Evolutionary conservation across 2,329 filamentous ascomycete genomes (phyloP).

Genomic region (Metarhizium robertsii): DNA sequence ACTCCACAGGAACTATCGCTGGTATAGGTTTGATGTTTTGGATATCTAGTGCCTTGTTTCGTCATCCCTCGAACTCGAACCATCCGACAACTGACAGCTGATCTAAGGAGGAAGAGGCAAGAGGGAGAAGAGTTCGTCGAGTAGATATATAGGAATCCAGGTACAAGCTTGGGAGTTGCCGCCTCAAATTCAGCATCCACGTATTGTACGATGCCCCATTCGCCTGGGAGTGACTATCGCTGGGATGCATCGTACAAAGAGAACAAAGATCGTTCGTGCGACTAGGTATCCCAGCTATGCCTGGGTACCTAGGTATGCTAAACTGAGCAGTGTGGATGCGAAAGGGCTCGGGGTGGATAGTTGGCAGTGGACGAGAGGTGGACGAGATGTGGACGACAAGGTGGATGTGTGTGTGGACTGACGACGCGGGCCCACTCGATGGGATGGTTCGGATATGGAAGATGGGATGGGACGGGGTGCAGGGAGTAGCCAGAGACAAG

Average conservation of each 20-base stretch:
- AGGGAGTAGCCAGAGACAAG: not conserved
- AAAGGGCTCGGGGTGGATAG: constrained; percentile 4
- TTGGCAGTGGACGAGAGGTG: not conserved
- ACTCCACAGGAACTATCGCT: constrained; percentile 13
- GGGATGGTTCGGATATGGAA: not conserved
- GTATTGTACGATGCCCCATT: not conserved
- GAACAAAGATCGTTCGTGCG: constrained; percentile 1
- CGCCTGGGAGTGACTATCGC: not conserved
- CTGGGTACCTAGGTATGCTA: constrained; percentile 3
- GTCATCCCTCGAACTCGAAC: constrained; percentile 10
- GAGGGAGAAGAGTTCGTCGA: constrained; percentile 10
- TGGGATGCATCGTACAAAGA: constrained; percentile 2
- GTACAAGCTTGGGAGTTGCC: not conserved
- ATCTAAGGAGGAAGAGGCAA: not conserved
- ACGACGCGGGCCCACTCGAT: not conserved
- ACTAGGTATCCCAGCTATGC: not conserved
- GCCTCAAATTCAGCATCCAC: not conserved
- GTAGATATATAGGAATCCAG: constrained; percentile 7
- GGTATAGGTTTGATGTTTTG: constrained; percentile 17
- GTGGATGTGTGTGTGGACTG: not conserved
- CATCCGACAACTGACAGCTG: constrained; percentile 4
- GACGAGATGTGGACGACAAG: not conserved
- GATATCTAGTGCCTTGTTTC: constrained; percentile 11
- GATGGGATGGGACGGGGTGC: not conserved
- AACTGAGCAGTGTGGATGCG: constrained; percentile 1